These are phyloP conservation scores for Trapa bicornis DNA, from an alignment of 345 rosid genomes.

Conservation along the genomic window DNA sequence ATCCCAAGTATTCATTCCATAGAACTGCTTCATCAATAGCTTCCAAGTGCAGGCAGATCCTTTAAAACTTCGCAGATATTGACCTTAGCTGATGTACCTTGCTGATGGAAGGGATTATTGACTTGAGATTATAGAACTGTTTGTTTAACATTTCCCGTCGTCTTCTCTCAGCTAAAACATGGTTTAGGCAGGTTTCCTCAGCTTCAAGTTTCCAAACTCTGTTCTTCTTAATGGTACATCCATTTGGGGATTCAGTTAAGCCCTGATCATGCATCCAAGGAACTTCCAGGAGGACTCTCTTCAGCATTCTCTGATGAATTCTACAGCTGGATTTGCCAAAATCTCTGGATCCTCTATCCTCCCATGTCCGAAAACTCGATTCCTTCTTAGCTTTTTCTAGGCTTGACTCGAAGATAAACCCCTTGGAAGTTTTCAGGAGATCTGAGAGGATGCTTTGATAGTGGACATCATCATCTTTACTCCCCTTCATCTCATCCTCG, in stretches of 20 bases:
- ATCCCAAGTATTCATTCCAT: neutral
- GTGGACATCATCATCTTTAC: conserved; percentile 42
- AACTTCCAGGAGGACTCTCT: conserved; percentile 65
- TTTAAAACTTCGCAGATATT: neutral
- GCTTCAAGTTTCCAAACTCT: conserved; percentile 39
- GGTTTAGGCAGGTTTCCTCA: conserved; percentile 37
- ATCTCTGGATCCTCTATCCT: conserved; percentile 20
- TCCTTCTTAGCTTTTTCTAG: conserved; percentile 31
- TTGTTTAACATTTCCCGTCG: conserved; percentile 44
- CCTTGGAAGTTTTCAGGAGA: conserved; percentile 52
- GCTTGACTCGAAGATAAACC: conserved; percentile 37
- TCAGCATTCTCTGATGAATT: conserved; percentile 41
- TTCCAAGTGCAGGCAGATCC: neutral
- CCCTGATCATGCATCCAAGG: conserved; percentile 41
- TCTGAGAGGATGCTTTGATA: conserved; percentile 58
- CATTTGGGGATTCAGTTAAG: conserved; percentile 26
- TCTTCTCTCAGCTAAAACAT: conserved; percentile 35
- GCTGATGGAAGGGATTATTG: conserved; percentile 54
- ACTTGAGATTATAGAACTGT: conserved; percentile 43
- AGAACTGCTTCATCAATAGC: neutral
- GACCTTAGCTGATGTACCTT: conserved; percentile 34
- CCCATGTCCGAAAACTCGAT: conserved; percentile 67
- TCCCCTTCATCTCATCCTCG: conserved; percentile 15
- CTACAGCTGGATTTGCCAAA: conserved; percentile 13
- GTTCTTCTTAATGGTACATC: conserved; percentile 14